phyloP scores from a whole-genome alignment of 2,329 filamentous ascomycete genomes.

The Sporothrix brunneoviolacea region DNA sequence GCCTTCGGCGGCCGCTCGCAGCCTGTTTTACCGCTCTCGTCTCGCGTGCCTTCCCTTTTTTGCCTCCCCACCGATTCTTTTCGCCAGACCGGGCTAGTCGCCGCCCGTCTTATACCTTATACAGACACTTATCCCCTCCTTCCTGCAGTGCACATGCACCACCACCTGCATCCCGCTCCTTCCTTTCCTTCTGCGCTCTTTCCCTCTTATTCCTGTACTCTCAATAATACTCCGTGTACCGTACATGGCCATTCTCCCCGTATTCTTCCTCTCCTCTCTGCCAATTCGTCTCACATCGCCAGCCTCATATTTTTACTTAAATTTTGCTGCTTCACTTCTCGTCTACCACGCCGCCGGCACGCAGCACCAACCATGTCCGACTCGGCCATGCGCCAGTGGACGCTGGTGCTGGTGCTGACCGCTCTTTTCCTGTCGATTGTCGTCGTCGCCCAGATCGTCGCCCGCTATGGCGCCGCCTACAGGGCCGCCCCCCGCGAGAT shows the following conservation, averaged over 20 bases:
- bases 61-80: constrained; percentile 8
- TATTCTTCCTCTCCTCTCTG: background rate
- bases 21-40: background rate
- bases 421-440: constrained; percentile 50
- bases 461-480: constrained; percentile 50
- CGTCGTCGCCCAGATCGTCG: constrained; percentile 45
- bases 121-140: constrained; percentile 3
- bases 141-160: constrained; percentile 8
- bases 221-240: too few relatives aligned
- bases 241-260: background rate
- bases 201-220: background rate
- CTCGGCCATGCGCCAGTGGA: constrained; percentile 48
- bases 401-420: constrained; percentile 50
- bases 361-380: constrained; percentile 37
- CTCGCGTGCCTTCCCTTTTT: constrained; percentile 9
- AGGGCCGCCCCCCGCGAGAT: constrained; percentile 52
- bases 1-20: too few relatives aligned
- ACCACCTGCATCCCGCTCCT: constrained; percentile 1
- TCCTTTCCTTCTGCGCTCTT: constrained; percentile 2
- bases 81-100: constrained; percentile 1
- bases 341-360: background rate
- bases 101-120: background rate
- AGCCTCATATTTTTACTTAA: background rate
- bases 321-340: background rate
- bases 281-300: too few relatives aligned